Conservation (phyloP, 2,329 filamentous ascomycete genomes). For the Phaeosphaeria sp. region DNA sequence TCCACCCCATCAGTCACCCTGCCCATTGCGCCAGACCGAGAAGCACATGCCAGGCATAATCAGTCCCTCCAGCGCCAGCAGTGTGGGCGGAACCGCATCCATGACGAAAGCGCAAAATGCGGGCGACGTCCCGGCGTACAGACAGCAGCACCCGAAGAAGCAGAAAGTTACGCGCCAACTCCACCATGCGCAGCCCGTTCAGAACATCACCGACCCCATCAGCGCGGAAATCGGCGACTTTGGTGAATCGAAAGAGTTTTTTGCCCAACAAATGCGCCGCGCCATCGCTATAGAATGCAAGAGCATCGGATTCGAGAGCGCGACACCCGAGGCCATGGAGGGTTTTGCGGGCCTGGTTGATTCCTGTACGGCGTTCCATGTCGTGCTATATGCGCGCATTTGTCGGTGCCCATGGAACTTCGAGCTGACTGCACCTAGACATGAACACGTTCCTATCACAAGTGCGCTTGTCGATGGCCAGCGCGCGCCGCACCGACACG, state of each 20-base stretch:
- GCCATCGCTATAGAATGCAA: constrained; percentile 61
- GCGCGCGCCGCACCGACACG: constrained; percentile 61
- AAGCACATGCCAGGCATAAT: constrained; percentile 44
- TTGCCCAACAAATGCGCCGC: constrained; percentile 62
- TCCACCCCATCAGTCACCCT: constrained; percentile 8
- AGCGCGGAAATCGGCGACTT: constrained; percentile 40
- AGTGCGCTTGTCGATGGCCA: constrained; percentile 64
- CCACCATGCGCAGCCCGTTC: constrained; percentile 42
- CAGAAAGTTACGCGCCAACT: constrained; percentile 43
- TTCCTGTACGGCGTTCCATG: constrained; percentile 58
- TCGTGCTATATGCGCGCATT: constrained; percentile 8
- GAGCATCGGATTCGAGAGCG: constrained; percentile 61
- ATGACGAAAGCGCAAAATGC: constrained; percentile 43
- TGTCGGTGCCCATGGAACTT: neutral
- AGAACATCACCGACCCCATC: constrained; percentile 41
- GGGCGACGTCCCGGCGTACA: constrained; percentile 26
- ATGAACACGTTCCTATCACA: constrained; percentile 61
- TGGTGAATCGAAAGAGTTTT: constrained; percentile 57
- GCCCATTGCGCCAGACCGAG: constrained; percentile 11
- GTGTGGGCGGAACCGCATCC: constrained; percentile 37
- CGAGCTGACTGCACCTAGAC: constrained; percentile 49
- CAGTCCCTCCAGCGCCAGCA: constrained; percentile 36
- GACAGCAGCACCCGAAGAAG: constrained; percentile 39
- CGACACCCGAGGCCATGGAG: constrained; percentile 63
- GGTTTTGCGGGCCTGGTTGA: constrained; percentile 62